A percentile compares a stretch with the other conserved stretches of the same genome.
phyloP scores from a whole-genome alignment of 164 flowering plant genomes.

The Stephania cephalantha region DNA sequence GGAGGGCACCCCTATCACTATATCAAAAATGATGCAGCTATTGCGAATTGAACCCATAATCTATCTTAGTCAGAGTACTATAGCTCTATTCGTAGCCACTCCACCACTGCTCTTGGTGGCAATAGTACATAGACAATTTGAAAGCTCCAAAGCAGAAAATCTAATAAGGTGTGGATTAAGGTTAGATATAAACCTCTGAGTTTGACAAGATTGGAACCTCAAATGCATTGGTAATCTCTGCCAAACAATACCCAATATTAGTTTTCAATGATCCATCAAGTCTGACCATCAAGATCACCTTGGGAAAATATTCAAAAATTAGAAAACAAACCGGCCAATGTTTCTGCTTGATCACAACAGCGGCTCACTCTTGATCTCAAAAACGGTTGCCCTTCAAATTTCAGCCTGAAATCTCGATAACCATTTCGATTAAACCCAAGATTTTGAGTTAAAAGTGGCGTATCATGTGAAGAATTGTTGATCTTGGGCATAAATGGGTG shows the following conservation, averaged over 20 bases:
- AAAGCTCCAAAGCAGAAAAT: too few species aligned
- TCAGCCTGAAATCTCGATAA: conserved; percentile 11
- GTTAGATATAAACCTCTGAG: conserved; percentile 43
- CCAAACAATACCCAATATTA: conserved; percentile 6
- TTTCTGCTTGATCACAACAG: conserved; percentile 21
- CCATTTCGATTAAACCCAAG: conserved; percentile 19
- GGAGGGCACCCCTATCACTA: too few species aligned
- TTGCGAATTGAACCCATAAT: too few species aligned
- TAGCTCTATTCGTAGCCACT: too few species aligned
- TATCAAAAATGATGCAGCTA: too few species aligned
- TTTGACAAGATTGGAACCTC: conserved; percentile 52
- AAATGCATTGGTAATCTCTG: conserved; percentile 23
- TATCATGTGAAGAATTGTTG: conserved; percentile 8
- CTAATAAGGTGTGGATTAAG: background rate
- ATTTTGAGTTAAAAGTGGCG: conserved; percentile 11
- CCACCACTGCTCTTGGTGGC: too few species aligned
- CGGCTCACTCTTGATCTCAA: conserved; percentile 11
- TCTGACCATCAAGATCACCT: background rate
- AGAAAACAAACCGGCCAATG: conserved; percentile 21
- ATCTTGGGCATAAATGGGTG: conserved; percentile 6
- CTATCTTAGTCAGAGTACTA: background rate
- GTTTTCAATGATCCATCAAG: background rate
- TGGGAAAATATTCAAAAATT: background rate
- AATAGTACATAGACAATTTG: background rate
- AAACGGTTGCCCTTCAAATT: conserved; percentile 14